phyloP scores from a whole-genome alignment of 495 filamentous ascomycete species.

The Cercophora newfieldiana region DNA sequence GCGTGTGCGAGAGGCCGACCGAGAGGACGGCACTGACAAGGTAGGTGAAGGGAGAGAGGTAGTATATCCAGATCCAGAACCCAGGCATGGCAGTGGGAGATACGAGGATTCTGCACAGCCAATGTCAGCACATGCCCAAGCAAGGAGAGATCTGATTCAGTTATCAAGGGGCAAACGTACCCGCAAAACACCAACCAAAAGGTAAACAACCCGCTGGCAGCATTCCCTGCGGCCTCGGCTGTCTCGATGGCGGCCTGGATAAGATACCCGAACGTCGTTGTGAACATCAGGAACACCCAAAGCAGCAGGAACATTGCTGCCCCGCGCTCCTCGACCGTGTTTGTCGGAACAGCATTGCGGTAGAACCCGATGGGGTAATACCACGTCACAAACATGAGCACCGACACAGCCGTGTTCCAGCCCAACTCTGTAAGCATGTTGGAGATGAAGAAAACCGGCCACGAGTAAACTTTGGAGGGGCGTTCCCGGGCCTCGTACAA shows the following conservation, averaged over 20 bases:
- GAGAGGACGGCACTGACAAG: conserved; percentile 40
- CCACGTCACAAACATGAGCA: conserved; percentile 56
- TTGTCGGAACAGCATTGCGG: conserved; percentile 38
- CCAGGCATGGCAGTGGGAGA: conserved; percentile 37
- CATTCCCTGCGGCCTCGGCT: conserved; percentile 57
- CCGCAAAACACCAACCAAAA: conserved; percentile 22
- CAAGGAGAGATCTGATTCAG: neutral
- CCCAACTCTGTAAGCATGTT: conserved; percentile 58
- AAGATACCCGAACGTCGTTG: conserved; percentile 54
- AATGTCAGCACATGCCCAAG: conserved; percentile 40
- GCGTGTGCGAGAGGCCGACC: neutral
- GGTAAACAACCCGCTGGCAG: conserved; percentile 53
- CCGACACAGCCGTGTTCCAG: conserved; percentile 53
- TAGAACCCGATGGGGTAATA: conserved; percentile 58
- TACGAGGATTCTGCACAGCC: conserved; percentile 6
- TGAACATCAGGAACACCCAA: conserved; percentile 52
- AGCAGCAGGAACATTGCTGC: conserved; percentile 40
- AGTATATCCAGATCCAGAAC: conserved; percentile 50
- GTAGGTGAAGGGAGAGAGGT: conserved; percentile 54
- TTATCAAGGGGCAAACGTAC: conserved; percentile 2
- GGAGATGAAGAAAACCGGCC: conserved; percentile 53
- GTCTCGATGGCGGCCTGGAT: conserved; percentile 51
- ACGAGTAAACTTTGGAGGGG: conserved; percentile 71
- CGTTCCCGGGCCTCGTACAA: conserved; percentile 70
- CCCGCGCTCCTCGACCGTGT: conserved; percentile 18